Conservation (phyloP, 2,329 filamentous ascomycete species). For the Grosmannia huntii region DNA sequence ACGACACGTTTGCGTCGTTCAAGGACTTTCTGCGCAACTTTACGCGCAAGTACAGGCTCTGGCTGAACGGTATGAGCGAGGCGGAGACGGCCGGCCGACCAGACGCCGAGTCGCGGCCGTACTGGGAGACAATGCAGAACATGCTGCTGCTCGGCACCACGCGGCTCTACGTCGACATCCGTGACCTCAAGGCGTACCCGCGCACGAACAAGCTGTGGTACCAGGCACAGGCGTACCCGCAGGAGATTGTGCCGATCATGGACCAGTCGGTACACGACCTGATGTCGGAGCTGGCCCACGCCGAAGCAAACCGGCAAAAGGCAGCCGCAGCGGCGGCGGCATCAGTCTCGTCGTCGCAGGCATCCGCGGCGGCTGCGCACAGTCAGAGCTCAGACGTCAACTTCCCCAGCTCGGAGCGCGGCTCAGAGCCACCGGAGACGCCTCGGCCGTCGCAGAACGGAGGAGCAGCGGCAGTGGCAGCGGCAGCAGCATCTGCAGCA, state of each 20-base stretch:
- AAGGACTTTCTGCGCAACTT: conserved; percentile 90
- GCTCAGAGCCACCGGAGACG: conserved; percentile 33
- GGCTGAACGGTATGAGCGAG: conserved; percentile 70
- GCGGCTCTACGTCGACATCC: conserved; percentile 76
- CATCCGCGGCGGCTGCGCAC: not conserved
- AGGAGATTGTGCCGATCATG: conserved; percentile 93
- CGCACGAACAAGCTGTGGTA: conserved; percentile 90
- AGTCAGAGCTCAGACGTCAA: conserved; percentile 59
- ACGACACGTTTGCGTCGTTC: conserved; percentile 76
- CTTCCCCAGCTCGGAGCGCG: conserved; percentile 67
- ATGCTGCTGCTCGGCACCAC: conserved; percentile 81
- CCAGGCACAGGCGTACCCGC: conserved; percentile 84
- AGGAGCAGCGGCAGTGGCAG: conserved; percentile 24
- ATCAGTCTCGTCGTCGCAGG: not conserved
- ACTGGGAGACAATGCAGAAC: conserved; percentile 72
- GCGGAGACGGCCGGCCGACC: conserved; percentile 59
- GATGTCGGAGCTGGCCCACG: conserved; percentile 79
- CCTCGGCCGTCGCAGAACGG: conserved; percentile 29
- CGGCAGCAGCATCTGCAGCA: conserved; percentile 16
- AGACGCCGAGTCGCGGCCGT: conserved; percentile 66
- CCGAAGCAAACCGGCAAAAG: conserved; percentile 60
- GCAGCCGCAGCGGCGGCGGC: conserved; percentile 21
- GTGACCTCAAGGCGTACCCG: conserved; percentile 84
- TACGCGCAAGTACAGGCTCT: conserved; percentile 86
- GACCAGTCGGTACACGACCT: conserved; percentile 88